Evolutionary conservation across 2,329 filamentous ascomycete species (phyloP).

Genomic region (Stemphylium beticola): DNA sequence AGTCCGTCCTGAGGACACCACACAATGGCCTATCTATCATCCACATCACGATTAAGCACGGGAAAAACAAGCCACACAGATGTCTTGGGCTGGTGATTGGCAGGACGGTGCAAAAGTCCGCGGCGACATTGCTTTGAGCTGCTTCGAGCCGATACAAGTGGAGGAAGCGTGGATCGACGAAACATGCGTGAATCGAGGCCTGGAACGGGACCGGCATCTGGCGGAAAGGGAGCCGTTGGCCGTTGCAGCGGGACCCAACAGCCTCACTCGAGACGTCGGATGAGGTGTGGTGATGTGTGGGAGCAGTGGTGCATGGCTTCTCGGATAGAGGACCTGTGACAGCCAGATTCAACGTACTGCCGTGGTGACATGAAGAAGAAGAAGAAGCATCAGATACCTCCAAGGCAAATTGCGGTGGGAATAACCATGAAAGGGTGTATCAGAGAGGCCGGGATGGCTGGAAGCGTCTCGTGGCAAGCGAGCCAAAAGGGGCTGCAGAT

Average conservation of each 20-base stretch:
- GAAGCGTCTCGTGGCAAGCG: conserved; percentile 27
- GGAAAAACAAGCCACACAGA: conserved; percentile 9
- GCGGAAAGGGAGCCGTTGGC: conserved; percentile 16
- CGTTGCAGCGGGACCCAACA: conserved; percentile 5
- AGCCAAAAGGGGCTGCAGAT: conserved; percentile 31
- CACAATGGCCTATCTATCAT: neutral
- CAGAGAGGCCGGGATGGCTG: neutral
- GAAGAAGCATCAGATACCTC: neutral
- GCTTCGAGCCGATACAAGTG: conserved; percentile 12
- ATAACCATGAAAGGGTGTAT: neutral
- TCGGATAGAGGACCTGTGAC: too few relatives aligned
- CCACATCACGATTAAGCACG: conserved; percentile 8
- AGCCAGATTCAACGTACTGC: too few relatives aligned
- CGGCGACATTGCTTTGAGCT: conserved; percentile 1
- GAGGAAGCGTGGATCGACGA: conserved; percentile 18
- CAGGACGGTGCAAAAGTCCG: neutral
- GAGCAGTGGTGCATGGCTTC: too few relatives aligned
- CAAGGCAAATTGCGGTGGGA: neutral
- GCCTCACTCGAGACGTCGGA: neutral
- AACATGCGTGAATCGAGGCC: conserved; percentile 18
- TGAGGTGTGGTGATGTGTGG: neutral
- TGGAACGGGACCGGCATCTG: conserved; percentile 18
- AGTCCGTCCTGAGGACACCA: neutral
- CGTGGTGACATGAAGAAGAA: neutral
- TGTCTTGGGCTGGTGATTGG: conserved; percentile 2